phyloP scores from a whole-genome alignment of 1,139 yeast species.

The Debaryomyces coudertii region DNA sequence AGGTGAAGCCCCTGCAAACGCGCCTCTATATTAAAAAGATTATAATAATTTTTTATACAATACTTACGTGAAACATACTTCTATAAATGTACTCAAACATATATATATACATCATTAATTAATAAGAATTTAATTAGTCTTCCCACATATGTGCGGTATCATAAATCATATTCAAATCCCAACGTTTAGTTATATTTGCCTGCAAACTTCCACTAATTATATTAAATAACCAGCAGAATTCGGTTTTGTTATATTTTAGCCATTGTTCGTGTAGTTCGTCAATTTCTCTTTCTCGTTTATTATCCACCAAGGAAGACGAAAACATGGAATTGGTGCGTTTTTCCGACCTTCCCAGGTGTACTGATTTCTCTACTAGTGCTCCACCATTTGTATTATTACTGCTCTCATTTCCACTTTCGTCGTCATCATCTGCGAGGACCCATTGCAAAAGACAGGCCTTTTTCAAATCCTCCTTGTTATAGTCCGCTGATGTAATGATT shows the following conservation, averaged over 20 bases:
- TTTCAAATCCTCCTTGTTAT: slow-evolving; percentile 47
- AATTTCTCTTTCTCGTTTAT: slow-evolving; percentile 12
- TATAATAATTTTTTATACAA: background rate
- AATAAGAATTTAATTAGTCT: background rate
- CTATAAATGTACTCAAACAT: background rate
- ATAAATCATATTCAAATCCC: slow-evolving; percentile 47
- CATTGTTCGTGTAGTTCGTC: slow-evolving; percentile 25
- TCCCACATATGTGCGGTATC: slow-evolving; percentile 1
- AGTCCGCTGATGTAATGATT: slow-evolving; percentile 70
- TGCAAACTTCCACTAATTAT: slow-evolving; percentile 59
- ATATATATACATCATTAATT: background rate
- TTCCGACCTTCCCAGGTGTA: slow-evolving; percentile 27
- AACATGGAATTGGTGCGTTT: slow-evolving; percentile 1
- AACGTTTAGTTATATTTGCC: slow-evolving; percentile 52
- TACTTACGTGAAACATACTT: background rate
- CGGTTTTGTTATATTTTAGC: slow-evolving; percentile 24
- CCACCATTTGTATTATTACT: slow-evolving; percentile 12
- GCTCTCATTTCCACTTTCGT: slow-evolving; percentile 12
- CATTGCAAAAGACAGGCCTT: slow-evolving; percentile 35
- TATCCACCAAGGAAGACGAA: slow-evolving; percentile 12
- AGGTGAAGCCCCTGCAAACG: background rate
- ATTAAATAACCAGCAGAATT: slow-evolving; percentile 39
- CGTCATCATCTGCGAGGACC: slow-evolving; percentile 23
- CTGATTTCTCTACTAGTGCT: slow-evolving; percentile 18
- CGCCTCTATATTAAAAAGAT: background rate